A percentile compares a stretch with the other conserved stretches of the same genome.
Evolutionary conservation across 441 rosid genomes (phyloP).

Genomic region (Croton laevigatus): DNA sequence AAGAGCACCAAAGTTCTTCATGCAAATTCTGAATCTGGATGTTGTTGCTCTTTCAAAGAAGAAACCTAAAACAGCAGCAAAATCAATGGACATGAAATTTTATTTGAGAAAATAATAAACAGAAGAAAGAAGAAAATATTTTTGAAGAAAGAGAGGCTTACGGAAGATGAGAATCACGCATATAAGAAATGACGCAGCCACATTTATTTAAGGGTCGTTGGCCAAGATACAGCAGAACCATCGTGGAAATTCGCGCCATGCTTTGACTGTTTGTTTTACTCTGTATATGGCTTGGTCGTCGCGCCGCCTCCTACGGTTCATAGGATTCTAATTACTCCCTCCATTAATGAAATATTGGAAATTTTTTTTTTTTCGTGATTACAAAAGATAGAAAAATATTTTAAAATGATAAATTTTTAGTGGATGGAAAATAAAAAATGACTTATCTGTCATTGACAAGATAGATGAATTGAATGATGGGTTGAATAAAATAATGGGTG

Average conservation of each 20-base stretch:
- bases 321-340: too few relatives aligned
- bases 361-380: too few relatives aligned
- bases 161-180: neutral
- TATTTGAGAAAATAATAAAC: neutral
- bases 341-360: too few relatives aligned
- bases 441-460: too few relatives aligned
- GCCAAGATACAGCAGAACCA: constrained; percentile 1
- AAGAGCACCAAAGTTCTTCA: neutral
- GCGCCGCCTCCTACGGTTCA: neutral
- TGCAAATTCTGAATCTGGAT: constrained; percentile 24
- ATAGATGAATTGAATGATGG: too few relatives aligned
- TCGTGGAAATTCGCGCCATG: constrained; percentile 45
- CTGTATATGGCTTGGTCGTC: neutral
- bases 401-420: too few relatives aligned
- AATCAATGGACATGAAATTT: neutral
- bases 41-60: constrained; percentile 7
- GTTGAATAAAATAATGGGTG: too few relatives aligned
- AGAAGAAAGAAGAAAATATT: neutral
- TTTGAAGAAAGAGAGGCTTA: neutral
- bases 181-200: neutral
- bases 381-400: too few relatives aligned
- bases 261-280: neutral
- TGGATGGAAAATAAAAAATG: too few relatives aligned
- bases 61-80: neutral
- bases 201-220: neutral